Evolutionary conservation across 331 rosid genomes (phyloP), one percentile per base, ranked within the genome.

Genomic region (Prunus yedoensis): DNA sequence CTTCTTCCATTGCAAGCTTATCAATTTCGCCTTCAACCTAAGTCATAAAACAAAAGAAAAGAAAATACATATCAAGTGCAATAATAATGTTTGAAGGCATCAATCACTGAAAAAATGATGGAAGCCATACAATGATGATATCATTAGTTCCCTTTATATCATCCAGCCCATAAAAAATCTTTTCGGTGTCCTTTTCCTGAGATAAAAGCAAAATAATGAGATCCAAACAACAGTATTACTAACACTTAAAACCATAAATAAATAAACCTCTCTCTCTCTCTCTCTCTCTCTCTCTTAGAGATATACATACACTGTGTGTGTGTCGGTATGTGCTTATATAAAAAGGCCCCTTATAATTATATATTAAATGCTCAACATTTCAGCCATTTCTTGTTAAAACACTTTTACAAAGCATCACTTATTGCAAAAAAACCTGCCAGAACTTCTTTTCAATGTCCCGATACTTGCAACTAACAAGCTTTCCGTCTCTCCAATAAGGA

Each of bases 1-100:
- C 97, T 85, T 95, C 99, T 91, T 93, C 99, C 96, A 92, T 81
- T 56, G 99, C 92, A 84, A 95, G 97, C 87, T 95, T 92, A 88
- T 95, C 98, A 81, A 95, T 89, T 79, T 95, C 98, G 38, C 99
- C 99, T 89, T 95, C 99, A 74, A 95, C 99, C 99, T 95, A 85
- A 18, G 71, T 71, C 52, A 74, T 68, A 49, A 18, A 75, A 78
- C 5, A 74, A 69, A 72, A 73, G 14, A 25, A 46, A 46, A 60
- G 56, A 49, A n/a, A 78, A 38, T 65, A 71, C 76, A 74, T 49
- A 76, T 80, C 30, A 59, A 76, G 65, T 41, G 50, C 76, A 56
- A 69, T 63, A 35, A 63, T 54, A 68, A 80, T 10, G 57, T 67
- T 46, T 9, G 30, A 66, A 65, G 21, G 74, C 28, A 67, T 75